phyloP scores from a whole-genome alignment of 1,284 basidiomycete species.

The Marasmius fiardii region DNA sequence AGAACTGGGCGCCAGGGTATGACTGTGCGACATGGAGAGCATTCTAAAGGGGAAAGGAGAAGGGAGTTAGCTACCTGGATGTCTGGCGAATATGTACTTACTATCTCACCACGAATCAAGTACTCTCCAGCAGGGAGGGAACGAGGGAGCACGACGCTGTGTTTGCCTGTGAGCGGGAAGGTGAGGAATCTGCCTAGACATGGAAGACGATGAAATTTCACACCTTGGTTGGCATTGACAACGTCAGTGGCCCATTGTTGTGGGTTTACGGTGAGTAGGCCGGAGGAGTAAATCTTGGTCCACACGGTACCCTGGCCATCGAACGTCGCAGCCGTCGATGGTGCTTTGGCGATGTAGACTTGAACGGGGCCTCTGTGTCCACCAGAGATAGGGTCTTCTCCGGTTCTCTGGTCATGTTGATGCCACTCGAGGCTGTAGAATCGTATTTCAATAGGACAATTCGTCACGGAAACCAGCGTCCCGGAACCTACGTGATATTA shows the following conservation, averaged over 20 bases:
- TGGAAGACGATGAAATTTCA: background rate
- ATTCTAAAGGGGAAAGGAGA: constrained; percentile 19
- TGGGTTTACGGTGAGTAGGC: constrained; percentile 33
- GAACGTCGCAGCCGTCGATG: constrained; percentile 40
- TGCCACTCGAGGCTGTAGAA: constrained; percentile 40
- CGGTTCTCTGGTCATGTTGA: constrained; percentile 49
- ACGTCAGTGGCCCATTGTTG: constrained; percentile 46
- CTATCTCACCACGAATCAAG: constrained; percentile 6
- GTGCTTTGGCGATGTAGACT: constrained; percentile 50
- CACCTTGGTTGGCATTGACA: constrained; percentile 40
- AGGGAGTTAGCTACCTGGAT: background rate
- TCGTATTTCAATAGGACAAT: background rate
- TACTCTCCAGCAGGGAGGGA: constrained; percentile 5
- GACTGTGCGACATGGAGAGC: constrained; percentile 30
- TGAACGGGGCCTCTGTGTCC: constrained; percentile 51
- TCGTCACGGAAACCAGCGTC: background rate
- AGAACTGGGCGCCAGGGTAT: constrained; percentile 35
- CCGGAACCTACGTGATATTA: constrained; percentile 31
- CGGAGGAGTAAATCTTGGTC: constrained; percentile 51
- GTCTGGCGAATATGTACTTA: background rate
- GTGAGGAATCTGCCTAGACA: background rate
- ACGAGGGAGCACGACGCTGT: constrained; percentile 1
- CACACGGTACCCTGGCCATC: constrained; percentile 46
- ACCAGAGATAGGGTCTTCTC: constrained; percentile 48
- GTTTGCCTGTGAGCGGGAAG: background rate